These are phyloP conservation scores for Coemansia sp. DNA, from an alignment of 371 early-diverging fungal species.

Conservation along the genomic window DNA sequence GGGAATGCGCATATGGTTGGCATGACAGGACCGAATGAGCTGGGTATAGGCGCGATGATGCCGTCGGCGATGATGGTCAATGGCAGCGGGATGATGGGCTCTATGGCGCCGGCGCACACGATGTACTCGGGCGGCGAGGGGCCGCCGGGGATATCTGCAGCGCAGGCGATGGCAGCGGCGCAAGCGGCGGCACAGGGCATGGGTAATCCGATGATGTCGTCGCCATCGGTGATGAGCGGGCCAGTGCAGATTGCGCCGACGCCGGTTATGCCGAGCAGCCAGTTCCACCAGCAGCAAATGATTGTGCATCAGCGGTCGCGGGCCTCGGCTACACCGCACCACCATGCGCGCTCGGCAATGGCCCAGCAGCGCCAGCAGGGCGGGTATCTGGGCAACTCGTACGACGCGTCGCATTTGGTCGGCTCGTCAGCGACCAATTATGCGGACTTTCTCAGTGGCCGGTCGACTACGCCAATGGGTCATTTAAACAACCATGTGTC, in stretches of 20 bases:
- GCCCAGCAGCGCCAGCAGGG: conserved; percentile 53
- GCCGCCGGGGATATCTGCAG: conserved; percentile 31
- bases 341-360: conserved; percentile 80
- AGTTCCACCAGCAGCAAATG: conserved; percentile 72
- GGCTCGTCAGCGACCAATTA: conserved; percentile 42
- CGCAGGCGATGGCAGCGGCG: conserved; percentile 29
- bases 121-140: conserved; percentile 39
- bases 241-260: conserved; percentile 42
- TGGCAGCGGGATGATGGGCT: conserved; percentile 34
- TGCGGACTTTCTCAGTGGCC: conserved; percentile 38
- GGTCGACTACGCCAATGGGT: conserved; percentile 44
- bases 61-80: conserved; percentile 50
- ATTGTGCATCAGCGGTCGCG: conserved; percentile 72
- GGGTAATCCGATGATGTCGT: conserved; percentile 44
- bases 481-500: conserved; percentile 37
- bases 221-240: conserved; percentile 43
- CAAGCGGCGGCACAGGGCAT: conserved; percentile 34
- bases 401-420: conserved; percentile 20
- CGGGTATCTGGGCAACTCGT: conserved; percentile 30
- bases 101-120: conserved; percentile 39
- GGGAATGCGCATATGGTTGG: conserved; percentile 43
- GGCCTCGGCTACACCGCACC: conserved; percentile 79
- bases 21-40: conserved; percentile 27
- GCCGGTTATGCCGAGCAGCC: conserved; percentile 46
- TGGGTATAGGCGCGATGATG: conserved; percentile 43